Percentiles rank a stretch among this genome's conserved stretches.
Conservation (phyloP, 2,329 filamentous ascomycete species). For the Venturia effusa region DNA sequence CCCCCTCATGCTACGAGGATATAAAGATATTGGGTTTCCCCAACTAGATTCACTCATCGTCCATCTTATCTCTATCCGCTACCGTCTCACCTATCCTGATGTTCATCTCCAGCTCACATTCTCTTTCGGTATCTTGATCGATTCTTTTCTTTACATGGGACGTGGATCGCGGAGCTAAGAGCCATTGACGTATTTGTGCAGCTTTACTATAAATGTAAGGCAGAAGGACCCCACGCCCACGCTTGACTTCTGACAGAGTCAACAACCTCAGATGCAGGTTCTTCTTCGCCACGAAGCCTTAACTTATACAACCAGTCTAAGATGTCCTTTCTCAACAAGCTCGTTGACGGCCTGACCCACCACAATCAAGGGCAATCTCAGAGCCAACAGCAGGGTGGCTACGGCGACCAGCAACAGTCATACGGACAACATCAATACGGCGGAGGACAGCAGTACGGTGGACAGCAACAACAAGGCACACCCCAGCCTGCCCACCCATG, state of each 20-base stretch:
- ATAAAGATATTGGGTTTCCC: neutral
- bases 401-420: constrained; percentile 19
- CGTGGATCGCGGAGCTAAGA: neutral
- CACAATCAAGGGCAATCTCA: neutral
- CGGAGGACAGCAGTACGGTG: neutral
- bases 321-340: constrained; percentile 3
- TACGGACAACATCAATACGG: neutral
- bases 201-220: neutral
- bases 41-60: neutral
- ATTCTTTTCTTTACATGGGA: too few relatives aligned
- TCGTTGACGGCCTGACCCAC: constrained; percentile 1
- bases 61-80: too few relatives aligned
- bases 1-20: neutral
- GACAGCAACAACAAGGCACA: constrained; percentile 13
- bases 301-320: neutral
- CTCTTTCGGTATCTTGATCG: neutral
- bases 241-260: neutral
- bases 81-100: neutral
- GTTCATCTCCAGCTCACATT: neutral
- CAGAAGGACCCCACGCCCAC: neutral
- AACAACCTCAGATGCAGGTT: neutral
- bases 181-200: neutral
- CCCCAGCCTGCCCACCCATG: constrained; percentile 31
- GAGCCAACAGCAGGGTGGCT: neutral
- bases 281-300: neutral